phyloP scores from a whole-genome alignment of 495 filamentous ascomycete genomes.

The Penicillium odoratum region DNA sequence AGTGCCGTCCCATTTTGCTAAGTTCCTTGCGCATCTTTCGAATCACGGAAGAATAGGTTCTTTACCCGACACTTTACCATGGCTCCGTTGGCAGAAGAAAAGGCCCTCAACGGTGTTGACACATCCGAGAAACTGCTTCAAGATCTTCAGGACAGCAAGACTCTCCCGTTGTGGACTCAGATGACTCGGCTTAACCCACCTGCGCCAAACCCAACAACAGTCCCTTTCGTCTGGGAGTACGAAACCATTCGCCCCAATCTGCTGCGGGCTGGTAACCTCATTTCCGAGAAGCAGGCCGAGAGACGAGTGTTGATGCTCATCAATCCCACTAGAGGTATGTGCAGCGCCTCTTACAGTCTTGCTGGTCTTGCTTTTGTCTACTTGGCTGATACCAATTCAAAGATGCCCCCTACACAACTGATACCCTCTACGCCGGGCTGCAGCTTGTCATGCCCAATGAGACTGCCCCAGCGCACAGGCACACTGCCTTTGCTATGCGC shows the following conservation, averaged over 20 bases:
- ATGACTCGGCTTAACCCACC: conserved; percentile 47
- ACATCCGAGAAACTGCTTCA: conserved; percentile 24
- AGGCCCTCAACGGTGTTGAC: conserved; percentile 9
- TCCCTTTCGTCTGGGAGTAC: conserved; percentile 45
- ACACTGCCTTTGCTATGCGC: conserved; percentile 54
- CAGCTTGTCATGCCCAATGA: conserved; percentile 55
- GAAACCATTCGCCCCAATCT: conserved; percentile 40
- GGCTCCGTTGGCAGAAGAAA: background rate
- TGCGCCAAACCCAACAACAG: conserved; percentile 37
- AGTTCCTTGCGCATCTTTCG: background rate
- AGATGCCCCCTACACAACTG: conserved; percentile 54
- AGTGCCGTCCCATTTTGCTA: background rate
- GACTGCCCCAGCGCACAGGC: conserved; percentile 47
- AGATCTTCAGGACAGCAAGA: conserved; percentile 28
- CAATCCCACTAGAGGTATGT: conserved; percentile 44
- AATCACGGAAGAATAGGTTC: background rate
- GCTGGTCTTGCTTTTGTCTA: background rate
- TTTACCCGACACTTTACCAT: background rate
- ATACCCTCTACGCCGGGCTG: conserved; percentile 53
- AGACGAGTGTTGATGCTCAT: conserved; percentile 49
- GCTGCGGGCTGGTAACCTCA: conserved; percentile 39
- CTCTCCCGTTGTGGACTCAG: conserved; percentile 44
- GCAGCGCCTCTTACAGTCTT: background rate
- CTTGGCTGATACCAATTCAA: background rate
- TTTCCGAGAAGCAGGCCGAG: conserved; percentile 46